Evolutionary conservation across 2,329 filamentous ascomycete species (phyloP).

Genomic region (Colletotrichum higginsianum): DNA sequence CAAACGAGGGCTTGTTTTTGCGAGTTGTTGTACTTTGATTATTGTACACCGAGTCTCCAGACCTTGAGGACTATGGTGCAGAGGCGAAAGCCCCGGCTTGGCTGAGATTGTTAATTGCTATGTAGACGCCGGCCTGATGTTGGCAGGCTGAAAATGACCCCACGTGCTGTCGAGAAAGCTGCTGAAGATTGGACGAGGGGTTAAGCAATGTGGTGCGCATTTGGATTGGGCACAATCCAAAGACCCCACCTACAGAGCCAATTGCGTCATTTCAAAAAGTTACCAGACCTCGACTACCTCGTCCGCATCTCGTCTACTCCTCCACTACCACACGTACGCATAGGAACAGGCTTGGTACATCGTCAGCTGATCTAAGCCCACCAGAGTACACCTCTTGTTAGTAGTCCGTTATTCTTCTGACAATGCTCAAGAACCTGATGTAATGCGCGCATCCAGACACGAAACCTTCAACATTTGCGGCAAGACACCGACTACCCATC

Average conservation of each 20-base stretch:
- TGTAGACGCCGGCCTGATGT: background rate
- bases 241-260: slow-evolving; percentile 30
- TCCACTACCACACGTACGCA: background rate
- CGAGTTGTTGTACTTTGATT: too few relatives aligned
- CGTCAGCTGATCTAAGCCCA: background rate
- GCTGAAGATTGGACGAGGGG: slow-evolving; percentile 22
- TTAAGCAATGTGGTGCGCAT: background rate
- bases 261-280: slow-evolving; percentile 37
- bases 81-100: background rate
- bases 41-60: too few relatives aligned
- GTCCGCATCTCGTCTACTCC: background rate
- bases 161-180: slow-evolving; percentile 15
- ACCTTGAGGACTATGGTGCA: too few relatives aligned
- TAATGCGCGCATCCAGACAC: background rate
- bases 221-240: background rate
- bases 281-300: background rate
- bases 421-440: background rate
- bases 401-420: background rate
- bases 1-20: background rate
- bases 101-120: background rate
- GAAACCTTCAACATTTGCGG: background rate
- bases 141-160: background rate
- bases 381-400: background rate
- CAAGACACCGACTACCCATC: slow-evolving; percentile 41
- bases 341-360: background rate